Evolutionary conservation across 1,284 basidiomycete genomes (phyloP).

Genomic region (Dichomitus squalens): DNA sequence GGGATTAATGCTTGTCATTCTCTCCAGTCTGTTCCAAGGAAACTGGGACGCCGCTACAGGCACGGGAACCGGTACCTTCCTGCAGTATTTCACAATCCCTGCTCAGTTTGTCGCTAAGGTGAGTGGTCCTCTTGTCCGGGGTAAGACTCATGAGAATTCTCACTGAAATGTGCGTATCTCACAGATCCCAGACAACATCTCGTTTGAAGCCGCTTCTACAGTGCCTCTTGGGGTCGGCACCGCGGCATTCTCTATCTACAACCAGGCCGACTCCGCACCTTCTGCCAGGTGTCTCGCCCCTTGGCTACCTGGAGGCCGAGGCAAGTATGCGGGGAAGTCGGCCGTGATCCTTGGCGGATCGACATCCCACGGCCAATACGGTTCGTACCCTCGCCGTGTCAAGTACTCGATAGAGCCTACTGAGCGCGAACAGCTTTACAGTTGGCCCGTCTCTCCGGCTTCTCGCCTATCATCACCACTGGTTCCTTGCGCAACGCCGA

Average conservation of each 20-base stretch:
- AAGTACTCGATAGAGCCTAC: background rate
- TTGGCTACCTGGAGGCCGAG: conserved; percentile 29
- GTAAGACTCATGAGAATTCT: conserved; percentile 35
- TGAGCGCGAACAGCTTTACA: conserved; percentile 31
- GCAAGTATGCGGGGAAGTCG: conserved; percentile 34
- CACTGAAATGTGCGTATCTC: too few relatives aligned
- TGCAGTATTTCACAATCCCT: conserved; percentile 34
- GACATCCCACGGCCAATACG: conserved; percentile 37
- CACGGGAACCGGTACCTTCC: conserved; percentile 30
- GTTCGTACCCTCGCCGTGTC: conserved; percentile 36
- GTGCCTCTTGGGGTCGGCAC: conserved; percentile 25
- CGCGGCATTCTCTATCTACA: conserved; percentile 18
- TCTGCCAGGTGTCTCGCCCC: conserved; percentile 10
- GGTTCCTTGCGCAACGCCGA: too few relatives aligned
- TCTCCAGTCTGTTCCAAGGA: too few relatives aligned
- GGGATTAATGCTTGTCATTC: too few relatives aligned
- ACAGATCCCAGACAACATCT: conserved; percentile 29
- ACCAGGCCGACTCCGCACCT: background rate
- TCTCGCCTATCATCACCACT: conserved; percentile 38
- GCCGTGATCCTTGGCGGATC: conserved; percentile 40
- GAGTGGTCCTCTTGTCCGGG: background rate
- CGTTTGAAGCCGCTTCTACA: conserved; percentile 25
- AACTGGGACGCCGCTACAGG: too few relatives aligned
- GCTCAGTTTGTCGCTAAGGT: conserved; percentile 33
- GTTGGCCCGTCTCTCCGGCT: conserved; percentile 39